Base-by-base conservation (phyloP, 306 rosid genomes). In the Acacia melanoxylon region DNA sequence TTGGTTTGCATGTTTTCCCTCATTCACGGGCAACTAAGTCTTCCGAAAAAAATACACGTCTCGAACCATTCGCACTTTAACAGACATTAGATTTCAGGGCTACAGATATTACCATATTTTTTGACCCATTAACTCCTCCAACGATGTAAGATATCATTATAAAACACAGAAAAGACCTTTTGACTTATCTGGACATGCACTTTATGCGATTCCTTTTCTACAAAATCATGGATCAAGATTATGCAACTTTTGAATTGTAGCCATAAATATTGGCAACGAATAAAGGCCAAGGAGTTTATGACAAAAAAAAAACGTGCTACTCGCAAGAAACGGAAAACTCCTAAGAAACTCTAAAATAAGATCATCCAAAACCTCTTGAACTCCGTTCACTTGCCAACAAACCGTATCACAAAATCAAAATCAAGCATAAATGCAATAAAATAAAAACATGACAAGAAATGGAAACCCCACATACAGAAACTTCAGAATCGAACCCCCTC, bases 401-500 rank as follows among this genome's bases (percentile, higher is more conserved):
- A 72, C 29, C 37, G 17, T n/a, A 49, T 25, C 52, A 49, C 16
- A 61, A 17, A 74, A 17, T 9, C n/a, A 31, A 33, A 19, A 19
- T 19, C 33, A 37, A 80, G 4, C 42, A 7, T n/a, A 54, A 67
- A 52, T 29, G 0, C 52, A 25, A 3, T 16, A 44, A 59, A 70
- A 20, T 51, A 74, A 15, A 37, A 68, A 68, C 20, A 25, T 27
- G 40, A 62, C 19, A 62, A 62, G 40, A 62, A 62, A 62, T 2
- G 19, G 19, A 27, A 52, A 71, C 65, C 65, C 51, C 68, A 78
- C 14, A n/a, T n/a, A 24, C 20, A 59, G 44, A 77, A 75, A 37
- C 51, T 45, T 65, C 63, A 75, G 78, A 14, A 75, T 49, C 72
- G 37, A 35, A 56, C 76, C 69, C 69, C 15, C 75, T 46, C 62